These are phyloP conservation scores for Penicillium malachiteum DNA, from an alignment of 495 filamentous ascomycete species.

Conservation along the genomic window DNA sequence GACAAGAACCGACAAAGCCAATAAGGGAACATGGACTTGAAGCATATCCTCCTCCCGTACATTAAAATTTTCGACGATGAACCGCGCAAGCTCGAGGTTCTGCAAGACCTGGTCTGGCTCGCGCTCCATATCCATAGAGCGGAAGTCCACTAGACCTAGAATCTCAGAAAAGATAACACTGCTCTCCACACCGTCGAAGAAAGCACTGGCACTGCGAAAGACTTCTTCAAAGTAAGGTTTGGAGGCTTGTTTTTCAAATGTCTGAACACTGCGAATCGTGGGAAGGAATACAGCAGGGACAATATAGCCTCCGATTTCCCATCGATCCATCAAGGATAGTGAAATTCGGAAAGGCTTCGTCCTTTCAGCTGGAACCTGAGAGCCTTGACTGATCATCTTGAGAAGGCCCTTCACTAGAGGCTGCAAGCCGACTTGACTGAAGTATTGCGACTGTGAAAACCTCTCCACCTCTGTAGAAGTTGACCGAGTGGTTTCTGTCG, in stretches of 20 bases:
- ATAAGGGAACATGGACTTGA: slow-evolving; percentile 74
- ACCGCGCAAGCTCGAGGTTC: slow-evolving; percentile 68
- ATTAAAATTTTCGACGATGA: slow-evolving; percentile 87
- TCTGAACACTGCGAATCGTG: slow-evolving; percentile 72
- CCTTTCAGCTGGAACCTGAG: slow-evolving; percentile 60
- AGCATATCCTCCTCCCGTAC: slow-evolving; percentile 96
- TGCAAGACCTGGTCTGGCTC: slow-evolving; percentile 46
- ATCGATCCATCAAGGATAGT: slow-evolving; percentile 93
- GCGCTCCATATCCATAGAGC: slow-evolving; percentile 27
- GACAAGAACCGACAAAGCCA: slow-evolving; percentile 66
- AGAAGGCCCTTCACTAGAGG: slow-evolving; percentile 73
- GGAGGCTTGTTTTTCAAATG: slow-evolving; percentile 59
- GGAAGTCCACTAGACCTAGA: slow-evolving; percentile 48
- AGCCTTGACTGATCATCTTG: slow-evolving; percentile 64
- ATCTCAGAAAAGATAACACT: slow-evolving; percentile 88
- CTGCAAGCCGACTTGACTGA: slow-evolving; percentile 72
- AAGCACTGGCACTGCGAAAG: slow-evolving; percentile 84
- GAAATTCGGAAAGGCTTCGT: slow-evolving; percentile 90
- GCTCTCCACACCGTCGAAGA: slow-evolving; percentile 97
- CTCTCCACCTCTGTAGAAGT: slow-evolving; percentile 44
- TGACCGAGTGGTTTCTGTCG: slow-evolving; percentile 44
- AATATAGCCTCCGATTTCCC: slow-evolving; percentile 91
- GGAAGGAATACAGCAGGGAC: slow-evolving; percentile 86
- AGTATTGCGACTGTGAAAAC: slow-evolving; percentile 61
- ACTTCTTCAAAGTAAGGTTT: slow-evolving; percentile 81